phyloP scores from a whole-genome alignment of 1,284 basidiomycete species.

The Boletus semigastroideus region DNA sequence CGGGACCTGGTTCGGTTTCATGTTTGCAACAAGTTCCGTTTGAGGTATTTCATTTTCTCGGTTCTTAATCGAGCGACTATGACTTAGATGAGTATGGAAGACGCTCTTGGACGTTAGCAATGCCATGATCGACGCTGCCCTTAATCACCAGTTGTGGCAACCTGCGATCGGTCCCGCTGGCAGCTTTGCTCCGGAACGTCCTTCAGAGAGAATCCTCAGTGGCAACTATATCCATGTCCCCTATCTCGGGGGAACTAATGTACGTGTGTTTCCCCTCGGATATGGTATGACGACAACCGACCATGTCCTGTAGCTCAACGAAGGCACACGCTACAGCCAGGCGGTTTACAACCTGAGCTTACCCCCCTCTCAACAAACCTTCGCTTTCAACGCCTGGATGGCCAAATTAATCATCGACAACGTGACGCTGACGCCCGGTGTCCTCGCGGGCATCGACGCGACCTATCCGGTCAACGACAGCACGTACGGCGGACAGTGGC shows the following conservation, averaged over 20 bases:
- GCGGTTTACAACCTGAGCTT: conserved; percentile 13
- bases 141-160: conserved; percentile 60
- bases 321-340: conserved; percentile 13
- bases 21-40: conserved; percentile 24
- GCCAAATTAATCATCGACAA: conserved; percentile 15
- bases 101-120: conserved; percentile 38
- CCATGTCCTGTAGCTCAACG: conserved; percentile 11
- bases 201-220: conserved; percentile 45
- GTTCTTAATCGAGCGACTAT: neutral
- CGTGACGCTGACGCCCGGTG: conserved; percentile 9
- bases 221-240: conserved; percentile 57
- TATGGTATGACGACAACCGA: neutral
- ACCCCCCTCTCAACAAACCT: conserved; percentile 15
- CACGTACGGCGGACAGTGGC: conserved; percentile 47
- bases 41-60: conserved; percentile 6
- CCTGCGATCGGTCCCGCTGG: conserved; percentile 53
- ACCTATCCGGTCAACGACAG: conserved; percentile 51
- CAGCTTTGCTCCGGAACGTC: conserved; percentile 49
- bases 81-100: conserved; percentile 1
- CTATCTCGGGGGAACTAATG: conserved; percentile 39
- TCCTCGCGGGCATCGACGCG: conserved; percentile 33
- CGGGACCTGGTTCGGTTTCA: conserved; percentile 42
- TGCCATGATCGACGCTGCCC: conserved; percentile 41
- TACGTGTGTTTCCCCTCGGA: neutral
- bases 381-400: conserved; percentile 20